Base-by-base conservation (phyloP, 2,329 filamentous ascomycete genomes). In the Fonsecaea pugnacius region DNA sequence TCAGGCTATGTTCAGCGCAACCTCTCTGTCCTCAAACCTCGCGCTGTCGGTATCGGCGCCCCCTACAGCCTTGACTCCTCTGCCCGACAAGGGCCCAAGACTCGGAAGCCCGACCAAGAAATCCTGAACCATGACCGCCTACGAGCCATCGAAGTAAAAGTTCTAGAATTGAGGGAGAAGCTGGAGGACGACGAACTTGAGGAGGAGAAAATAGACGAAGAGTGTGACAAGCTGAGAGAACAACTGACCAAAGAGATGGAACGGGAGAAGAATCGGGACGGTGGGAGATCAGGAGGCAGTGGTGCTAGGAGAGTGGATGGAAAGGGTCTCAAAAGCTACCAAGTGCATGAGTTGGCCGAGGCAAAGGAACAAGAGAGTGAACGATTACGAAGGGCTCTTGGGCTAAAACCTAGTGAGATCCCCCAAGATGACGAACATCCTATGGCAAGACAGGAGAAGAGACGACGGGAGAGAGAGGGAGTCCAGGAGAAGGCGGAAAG, bases 1-100 rank as follows among this genome's bases (percentile, higher is more conserved):
- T 98, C 94, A 0, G 95, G 95, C 75, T 98, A 98, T 77, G 94
- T 99, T 62, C 94, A 98, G 79, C 91, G 92, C 78, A 99, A 98
- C 81, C 87, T 92, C 38, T 95, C 95, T 18, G 89, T 94, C 75
- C 87, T 97, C 72, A 88, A 85, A 75, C 92, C 91, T 33, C 92
- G 94, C 79, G 92, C 96, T 79, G 67, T 74, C 30, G 78, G 77
- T 55, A 85, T 87, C 72, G 84, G 82, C 64, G 88, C 88, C 18
- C 93, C 92, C 0, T 96, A 96, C 78, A 64, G 73, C 32, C 67
- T 68, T 7, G 64, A 66, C 24, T 62, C 69, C 2, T 70, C 72
- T 3, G 72, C 70, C 4, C 70, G 71, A 2, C 43, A 59, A 16
- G 73, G 73, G 35, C 76, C 77, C 40, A 87, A 87, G 67, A 87